These are phyloP conservation scores for Wickerhamiella siamensis DNA, from an alignment of 805 yeast species.

Conservation along the genomic window DNA sequence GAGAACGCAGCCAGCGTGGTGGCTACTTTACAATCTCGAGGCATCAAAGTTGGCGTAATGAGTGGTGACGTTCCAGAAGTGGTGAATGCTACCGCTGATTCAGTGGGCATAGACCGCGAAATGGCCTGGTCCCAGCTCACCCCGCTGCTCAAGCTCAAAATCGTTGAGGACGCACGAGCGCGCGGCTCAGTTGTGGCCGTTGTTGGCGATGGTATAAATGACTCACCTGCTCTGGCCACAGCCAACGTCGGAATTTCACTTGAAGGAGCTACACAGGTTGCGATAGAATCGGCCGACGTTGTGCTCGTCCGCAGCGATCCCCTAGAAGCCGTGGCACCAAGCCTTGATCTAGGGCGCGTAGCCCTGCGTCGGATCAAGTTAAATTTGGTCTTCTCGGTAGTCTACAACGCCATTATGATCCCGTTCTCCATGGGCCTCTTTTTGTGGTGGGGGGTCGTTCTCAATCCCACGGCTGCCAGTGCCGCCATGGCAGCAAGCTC, in stretches of 20 bases:
- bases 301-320: slow-evolving; percentile 38
- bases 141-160: slow-evolving; percentile 62
- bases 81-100: slow-evolving; percentile 48
- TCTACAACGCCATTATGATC: slow-evolving; percentile 75
- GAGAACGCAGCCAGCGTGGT: slow-evolving; percentile 50
- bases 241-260: slow-evolving; percentile 86
- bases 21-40: slow-evolving; percentile 34
- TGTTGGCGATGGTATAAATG: slow-evolving; percentile 96
- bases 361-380: slow-evolving; percentile 66
- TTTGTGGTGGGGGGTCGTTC: slow-evolving; percentile 53
- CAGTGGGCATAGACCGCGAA: slow-evolving; percentile 48
- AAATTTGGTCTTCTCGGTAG: slow-evolving; percentile 73
- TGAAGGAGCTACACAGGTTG: slow-evolving; percentile 87
- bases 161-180: slow-evolving; percentile 36
- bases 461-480: slow-evolving; percentile 84
- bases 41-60: slow-evolving; percentile 63
- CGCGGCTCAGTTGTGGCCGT: slow-evolving; percentile 53
- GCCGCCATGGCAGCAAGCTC: slow-evolving; percentile 90
- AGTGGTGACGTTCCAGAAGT: slow-evolving; percentile 69
- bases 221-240: slow-evolving; percentile 86
- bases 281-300: slow-evolving; percentile 91
- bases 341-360: slow-evolving; percentile 48
- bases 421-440: slow-evolving; percentile 93
- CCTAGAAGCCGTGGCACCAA: slow-evolving; percentile 30
- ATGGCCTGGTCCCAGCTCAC: slow-evolving; percentile 62